Base-by-base conservation (phyloP, 768 basidiomycete species). In the Jaapia argillacea region DNA sequence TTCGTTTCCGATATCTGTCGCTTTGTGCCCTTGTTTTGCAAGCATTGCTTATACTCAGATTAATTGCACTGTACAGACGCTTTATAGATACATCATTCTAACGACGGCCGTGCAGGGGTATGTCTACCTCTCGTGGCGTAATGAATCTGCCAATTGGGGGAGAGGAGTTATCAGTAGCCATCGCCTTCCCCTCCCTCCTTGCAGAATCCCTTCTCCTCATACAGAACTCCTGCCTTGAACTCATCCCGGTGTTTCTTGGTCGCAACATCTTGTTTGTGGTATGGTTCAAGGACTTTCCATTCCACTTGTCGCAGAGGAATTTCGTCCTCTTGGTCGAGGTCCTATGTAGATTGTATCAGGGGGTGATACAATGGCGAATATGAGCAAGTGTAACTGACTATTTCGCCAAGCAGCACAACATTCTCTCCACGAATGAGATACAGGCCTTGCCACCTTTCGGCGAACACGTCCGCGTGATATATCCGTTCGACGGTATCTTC, bases 401-500 rank as follows among this genome's bases (percentile, higher is more conserved):
- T 87, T 73, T 99, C 96, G 27, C 96, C 96, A 18, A 98, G 68
- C 47, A 97, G 66, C 25, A 98, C 96, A 13, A 99, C 96, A 60
- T 99, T 99, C 71, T 99, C 96, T 40, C 96, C 96, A 43, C 96
- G 79, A 52, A 99, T 92, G 50, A 98, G 75, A 64, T 89, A 92
- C 23, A 99, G 74, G 3, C 93, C 94, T 48, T 81, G 76, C 69
- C 81, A 85, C 52, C 74, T 79, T 58, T 98, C 91, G 12, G 90
- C 92, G 60, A 83, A 97, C 40, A 81, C 76, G 55, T 82, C 79
- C 44, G 77, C 84, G 56, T 93, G 84, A 65, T 90, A 89, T 75
- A 97, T 85, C 47, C 92, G 80, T 63, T 99, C 96, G 50, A 92
- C 79, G 7, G 92, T 92, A 60, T 91, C 87, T 63, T 97, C 93